Evolutionary conservation across 495 filamentous ascomycete genomes (phyloP).

Genomic region (Penicillium cataractarum): DNA sequence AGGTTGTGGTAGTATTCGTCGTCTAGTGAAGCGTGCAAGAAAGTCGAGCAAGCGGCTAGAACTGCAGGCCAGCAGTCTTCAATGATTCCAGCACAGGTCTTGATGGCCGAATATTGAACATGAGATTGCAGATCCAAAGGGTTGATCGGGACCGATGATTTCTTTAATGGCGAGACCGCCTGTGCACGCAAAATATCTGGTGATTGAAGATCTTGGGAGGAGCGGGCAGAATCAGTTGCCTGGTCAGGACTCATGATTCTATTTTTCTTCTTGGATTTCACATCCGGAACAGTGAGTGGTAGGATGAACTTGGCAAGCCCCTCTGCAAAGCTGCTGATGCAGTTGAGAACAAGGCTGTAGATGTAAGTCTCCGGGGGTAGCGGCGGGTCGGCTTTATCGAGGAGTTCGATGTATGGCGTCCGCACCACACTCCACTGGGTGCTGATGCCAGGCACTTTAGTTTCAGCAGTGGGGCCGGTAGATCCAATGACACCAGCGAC

Average conservation of each 20-base stretch:
- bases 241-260: conserved; percentile 39
- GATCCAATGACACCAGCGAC: conserved; percentile 85
- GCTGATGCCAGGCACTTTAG: conserved; percentile 75
- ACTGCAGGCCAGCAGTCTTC: conserved; percentile 95
- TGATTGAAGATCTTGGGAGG: conserved; percentile 46
- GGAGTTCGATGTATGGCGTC: conserved; percentile 87
- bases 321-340: conserved; percentile 86
- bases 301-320: conserved; percentile 90
- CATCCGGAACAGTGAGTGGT: conserved; percentile 76
- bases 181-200: conserved; percentile 33
- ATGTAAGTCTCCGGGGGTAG: conserved; percentile 87
- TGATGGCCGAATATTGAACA: conserved; percentile 68
- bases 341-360: conserved; percentile 85
- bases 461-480: conserved; percentile 65
- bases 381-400: conserved; percentile 90
- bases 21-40: conserved; percentile 87
- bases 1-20: conserved; percentile 93
- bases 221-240: conserved; percentile 40
- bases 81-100: conserved; percentile 77
- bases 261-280: conserved; percentile 57
- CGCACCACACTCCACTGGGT: conserved; percentile 86
- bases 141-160: conserved; percentile 73
- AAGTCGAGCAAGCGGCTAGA: conserved; percentile 91
- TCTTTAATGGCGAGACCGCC: conserved; percentile 51
- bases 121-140: conserved; percentile 74